These are phyloP conservation scores for Plectosphaerella plurivora DNA, from an alignment of 2,329 filamentous ascomycete species.

Conservation along the genomic window DNA sequence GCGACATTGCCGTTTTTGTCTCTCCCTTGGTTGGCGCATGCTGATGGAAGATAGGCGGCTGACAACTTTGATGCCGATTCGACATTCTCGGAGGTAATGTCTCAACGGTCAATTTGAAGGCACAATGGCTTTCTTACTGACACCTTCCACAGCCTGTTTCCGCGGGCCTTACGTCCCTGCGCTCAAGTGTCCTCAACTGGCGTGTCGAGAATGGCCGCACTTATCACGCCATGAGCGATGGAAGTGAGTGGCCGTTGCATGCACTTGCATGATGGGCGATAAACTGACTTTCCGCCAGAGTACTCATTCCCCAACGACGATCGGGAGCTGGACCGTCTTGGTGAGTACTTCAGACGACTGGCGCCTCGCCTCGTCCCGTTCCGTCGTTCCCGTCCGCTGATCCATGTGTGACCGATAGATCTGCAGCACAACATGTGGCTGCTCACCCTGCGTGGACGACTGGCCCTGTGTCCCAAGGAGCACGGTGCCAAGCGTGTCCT, in stretches of 20 bases:
- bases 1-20: too few species aligned
- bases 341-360: not conserved
- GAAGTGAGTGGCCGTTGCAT: slow-evolving; percentile 15
- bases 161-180: not conserved
- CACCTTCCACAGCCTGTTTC: not conserved
- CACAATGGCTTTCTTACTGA: not conserved
- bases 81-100: not conserved
- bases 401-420: slow-evolving; percentile 12
- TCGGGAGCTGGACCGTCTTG: slow-evolving; percentile 6
- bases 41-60: not conserved
- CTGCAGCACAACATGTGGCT: slow-evolving; percentile 29
- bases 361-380: too few species aligned
- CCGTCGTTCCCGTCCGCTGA: not conserved
- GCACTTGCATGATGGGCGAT: not conserved
- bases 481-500: slow-evolving; percentile 12
- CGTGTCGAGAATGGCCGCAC: slow-evolving; percentile 9
- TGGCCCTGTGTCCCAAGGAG: slow-evolving; percentile 21
- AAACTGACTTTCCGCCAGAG: not conserved
- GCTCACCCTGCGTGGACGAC: slow-evolving; percentile 24
- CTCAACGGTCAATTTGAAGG: not conserved
- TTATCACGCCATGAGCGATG: slow-evolving; percentile 9
- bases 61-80: not conserved
- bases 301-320: slow-evolving; percentile 6
- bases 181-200: slow-evolving; percentile 6
- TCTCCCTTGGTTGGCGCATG: too few species aligned